Conservation (phyloP, 805 yeast genomes). For the Saccharomycopsis capsularis region DNA sequence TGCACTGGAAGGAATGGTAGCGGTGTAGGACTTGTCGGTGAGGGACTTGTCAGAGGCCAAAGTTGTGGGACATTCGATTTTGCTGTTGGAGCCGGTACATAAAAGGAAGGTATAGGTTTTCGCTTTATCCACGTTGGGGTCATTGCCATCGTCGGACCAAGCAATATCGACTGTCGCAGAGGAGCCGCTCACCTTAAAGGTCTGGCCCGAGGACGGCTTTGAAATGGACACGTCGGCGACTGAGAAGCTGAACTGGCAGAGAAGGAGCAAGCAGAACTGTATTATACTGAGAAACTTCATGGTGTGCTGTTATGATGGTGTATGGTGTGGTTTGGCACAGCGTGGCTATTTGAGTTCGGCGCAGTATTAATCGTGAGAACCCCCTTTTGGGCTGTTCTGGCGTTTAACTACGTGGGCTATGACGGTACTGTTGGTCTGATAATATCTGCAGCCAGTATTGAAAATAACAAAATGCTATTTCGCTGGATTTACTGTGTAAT, state of each 20-base stretch:
- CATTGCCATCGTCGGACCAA: conserved; percentile 55
- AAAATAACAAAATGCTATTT: no score
- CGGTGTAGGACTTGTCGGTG: conserved; percentile 31
- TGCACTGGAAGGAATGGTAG: conserved; percentile 35
- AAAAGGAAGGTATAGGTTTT: conserved; percentile 44
- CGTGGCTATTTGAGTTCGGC: no score
- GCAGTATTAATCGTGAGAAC: no score
- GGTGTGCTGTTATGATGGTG: no score
- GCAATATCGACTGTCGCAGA: conserved; percentile 27
- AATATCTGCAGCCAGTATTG: no score
- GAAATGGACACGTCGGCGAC: conserved; percentile 28
- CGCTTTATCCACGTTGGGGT: conserved; percentile 41
- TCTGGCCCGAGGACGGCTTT: conserved; percentile 23
- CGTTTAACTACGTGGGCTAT: no score
- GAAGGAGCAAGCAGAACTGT: not conserved
- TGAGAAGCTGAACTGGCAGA: not conserved
- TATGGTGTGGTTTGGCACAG: no score
- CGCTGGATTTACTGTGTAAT: no score
- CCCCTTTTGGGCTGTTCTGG: no score
- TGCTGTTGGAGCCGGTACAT: conserved; percentile 59
- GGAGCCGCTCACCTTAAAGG: conserved; percentile 26
- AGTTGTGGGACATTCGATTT: conserved; percentile 36
- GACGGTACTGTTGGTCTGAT: no score
- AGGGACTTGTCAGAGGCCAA: conserved; percentile 29
- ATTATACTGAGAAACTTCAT: not conserved